These are phyloP conservation scores for Pythium dissimile DNA, from an alignment of 352 stramenopile species.

Conservation along the genomic window DNA sequence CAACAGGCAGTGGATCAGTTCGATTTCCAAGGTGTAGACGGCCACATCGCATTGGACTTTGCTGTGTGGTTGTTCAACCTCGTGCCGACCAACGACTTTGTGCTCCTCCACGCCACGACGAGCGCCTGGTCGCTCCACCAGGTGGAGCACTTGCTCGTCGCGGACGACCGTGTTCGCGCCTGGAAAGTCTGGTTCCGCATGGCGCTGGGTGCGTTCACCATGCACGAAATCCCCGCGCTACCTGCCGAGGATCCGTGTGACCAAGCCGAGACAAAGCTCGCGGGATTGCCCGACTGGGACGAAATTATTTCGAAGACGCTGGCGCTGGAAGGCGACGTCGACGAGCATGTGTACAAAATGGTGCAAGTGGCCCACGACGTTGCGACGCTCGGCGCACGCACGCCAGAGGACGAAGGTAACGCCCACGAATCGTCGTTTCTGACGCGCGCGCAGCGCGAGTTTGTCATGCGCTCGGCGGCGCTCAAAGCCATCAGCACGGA, in stretches of 20 bases:
- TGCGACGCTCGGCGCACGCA: background rate
- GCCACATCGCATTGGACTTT: constrained; percentile 29
- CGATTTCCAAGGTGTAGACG: constrained; percentile 22
- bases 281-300: constrained; percentile 33
- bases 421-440: constrained; percentile 27
- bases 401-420: background rate
- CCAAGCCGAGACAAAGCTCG: constrained; percentile 7
- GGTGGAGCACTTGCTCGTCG: constrained; percentile 30
- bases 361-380: constrained; percentile 49
- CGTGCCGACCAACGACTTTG: constrained; percentile 32
- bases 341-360: constrained; percentile 69
- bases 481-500: constrained; percentile 32
- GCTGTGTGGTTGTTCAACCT: constrained; percentile 28
- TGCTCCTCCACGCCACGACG: constrained; percentile 31
- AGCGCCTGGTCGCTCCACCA: constrained; percentile 34
- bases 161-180: constrained; percentile 18
- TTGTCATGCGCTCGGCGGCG: constrained; percentile 34
- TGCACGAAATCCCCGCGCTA: constrained; percentile 14
- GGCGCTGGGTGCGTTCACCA: constrained; percentile 25
- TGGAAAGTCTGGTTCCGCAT: constrained; percentile 36
- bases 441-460: constrained; percentile 31
- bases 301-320: constrained; percentile 33
- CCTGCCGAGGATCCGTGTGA: constrained; percentile 28
- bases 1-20: constrained; percentile 14
- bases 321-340: constrained; percentile 29